Evolutionary conservation across 805 yeast genomes (phyloP).

Genomic region (Cyberlindnera sargentensis): DNA sequence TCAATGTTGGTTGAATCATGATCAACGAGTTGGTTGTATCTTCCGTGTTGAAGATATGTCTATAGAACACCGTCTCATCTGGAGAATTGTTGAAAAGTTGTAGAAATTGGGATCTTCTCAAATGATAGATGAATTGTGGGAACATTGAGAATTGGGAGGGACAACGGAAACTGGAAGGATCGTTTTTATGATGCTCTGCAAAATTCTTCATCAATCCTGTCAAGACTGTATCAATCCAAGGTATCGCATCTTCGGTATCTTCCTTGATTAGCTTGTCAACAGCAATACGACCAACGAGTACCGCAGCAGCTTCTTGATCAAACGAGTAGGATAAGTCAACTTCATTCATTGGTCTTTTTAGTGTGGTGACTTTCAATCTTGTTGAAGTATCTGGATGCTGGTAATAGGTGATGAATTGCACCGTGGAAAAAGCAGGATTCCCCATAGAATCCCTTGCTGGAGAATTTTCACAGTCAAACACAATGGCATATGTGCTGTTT

Average conservation of each 20-base stretch:
- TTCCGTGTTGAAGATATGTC: slow-evolving; percentile 57
- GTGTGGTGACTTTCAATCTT: slow-evolving; percentile 56
- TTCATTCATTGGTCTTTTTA: slow-evolving; percentile 37
- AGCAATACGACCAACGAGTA: slow-evolving; percentile 50
- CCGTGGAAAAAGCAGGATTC: slow-evolving; percentile 20
- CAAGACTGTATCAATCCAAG: slow-evolving; percentile 42
- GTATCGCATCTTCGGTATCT: slow-evolving; percentile 34
- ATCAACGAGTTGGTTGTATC: slow-evolving; percentile 52
- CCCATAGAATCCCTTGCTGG: slow-evolving; percentile 7
- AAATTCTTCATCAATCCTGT: slow-evolving; percentile 41
- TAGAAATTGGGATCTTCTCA: slow-evolving; percentile 58
- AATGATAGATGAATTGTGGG: slow-evolving; percentile 63
- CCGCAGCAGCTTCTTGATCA: slow-evolving; percentile 68
- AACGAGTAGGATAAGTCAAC: slow-evolving; percentile 40
- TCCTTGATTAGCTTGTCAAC: slow-evolving; percentile 27
- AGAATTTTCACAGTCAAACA: slow-evolving; percentile 40
- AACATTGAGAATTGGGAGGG: slow-evolving; percentile 43
- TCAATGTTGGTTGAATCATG: slow-evolving; percentile 66
- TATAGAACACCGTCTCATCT: slow-evolving; percentile 60
- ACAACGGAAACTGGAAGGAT: slow-evolving; percentile 41
- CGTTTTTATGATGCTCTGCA: slow-evolving; percentile 41
- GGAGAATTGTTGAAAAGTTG: slow-evolving; percentile 67
- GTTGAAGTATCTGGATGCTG: slow-evolving; percentile 54
- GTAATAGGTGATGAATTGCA: slow-evolving; percentile 54
- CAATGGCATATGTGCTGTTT: slow-evolving; percentile 52